Evolutionary conservation across 2,329 filamentous ascomycete genomes (phyloP).

Genomic region (Pseudogymnoascus sp.): DNA sequence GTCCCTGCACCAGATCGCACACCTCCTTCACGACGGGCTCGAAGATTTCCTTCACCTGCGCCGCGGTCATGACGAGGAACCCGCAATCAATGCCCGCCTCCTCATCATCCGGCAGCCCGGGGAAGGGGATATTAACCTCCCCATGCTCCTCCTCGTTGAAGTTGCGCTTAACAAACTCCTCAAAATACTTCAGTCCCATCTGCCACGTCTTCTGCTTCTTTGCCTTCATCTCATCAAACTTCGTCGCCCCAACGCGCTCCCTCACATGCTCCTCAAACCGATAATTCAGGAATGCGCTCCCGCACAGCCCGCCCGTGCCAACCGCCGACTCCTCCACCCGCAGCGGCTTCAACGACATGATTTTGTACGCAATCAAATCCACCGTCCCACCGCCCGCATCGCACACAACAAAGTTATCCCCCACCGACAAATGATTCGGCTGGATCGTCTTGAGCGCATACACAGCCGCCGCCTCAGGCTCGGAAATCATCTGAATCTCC

Average conservation of each 20-base stretch:
- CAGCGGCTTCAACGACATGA: conserved; percentile 62
- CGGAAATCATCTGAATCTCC: conserved; percentile 69
- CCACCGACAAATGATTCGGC: conserved; percentile 61
- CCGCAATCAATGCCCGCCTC: conserved; percentile 66
- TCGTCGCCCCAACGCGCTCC: conserved; percentile 53
- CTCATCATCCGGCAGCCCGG: conserved; percentile 67
- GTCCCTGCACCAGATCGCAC: conserved; percentile 57
- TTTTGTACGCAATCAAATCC: conserved; percentile 75
- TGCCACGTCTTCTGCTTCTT: conserved; percentile 75
- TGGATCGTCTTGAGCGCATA: conserved; percentile 74
- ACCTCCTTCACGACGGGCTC: conserved; percentile 66
- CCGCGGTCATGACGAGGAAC: conserved; percentile 63
- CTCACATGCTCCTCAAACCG: conserved; percentile 71
- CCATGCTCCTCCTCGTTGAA: conserved; percentile 71
- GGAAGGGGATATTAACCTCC: conserved; percentile 73
- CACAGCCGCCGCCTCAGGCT: conserved; percentile 71
- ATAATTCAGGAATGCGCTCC: conserved; percentile 72
- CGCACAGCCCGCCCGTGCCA: conserved; percentile 68
- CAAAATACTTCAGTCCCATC: conserved; percentile 69
- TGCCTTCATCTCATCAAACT: conserved; percentile 66
- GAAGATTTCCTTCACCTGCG: conserved; percentile 64
- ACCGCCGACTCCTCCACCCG: conserved; percentile 71
- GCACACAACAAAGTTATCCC: conserved; percentile 50
- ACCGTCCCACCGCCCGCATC: conserved; percentile 52
- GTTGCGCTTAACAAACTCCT: conserved; percentile 77